Conservation (phyloP, 352 stramenopile species). For the Phytopythium montanum region DNA sequence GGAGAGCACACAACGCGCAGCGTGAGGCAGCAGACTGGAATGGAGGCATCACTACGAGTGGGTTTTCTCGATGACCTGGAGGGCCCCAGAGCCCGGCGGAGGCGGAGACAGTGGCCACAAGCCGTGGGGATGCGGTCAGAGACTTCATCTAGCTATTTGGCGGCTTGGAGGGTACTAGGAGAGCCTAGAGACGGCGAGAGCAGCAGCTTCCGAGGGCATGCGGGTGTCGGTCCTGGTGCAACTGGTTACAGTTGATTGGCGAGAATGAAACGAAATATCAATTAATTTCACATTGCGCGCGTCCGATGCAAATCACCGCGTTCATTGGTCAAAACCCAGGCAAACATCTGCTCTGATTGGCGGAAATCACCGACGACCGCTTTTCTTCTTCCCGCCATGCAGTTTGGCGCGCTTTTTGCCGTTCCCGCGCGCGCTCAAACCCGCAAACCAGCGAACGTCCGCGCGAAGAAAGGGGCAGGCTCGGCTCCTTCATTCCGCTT, state of each 20-base stretch:
- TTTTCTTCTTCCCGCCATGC: neutral
- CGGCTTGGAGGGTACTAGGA: neutral
- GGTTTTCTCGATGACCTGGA: neutral
- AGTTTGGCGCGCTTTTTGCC: slow-evolving; percentile 1
- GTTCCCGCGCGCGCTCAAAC: slow-evolving; percentile 1
- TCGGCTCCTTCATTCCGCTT: neutral
- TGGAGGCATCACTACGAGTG: neutral
- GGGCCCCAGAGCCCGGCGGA: neutral
- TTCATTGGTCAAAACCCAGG: neutral
- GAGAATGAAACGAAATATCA: neutral
- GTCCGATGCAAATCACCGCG: neutral
- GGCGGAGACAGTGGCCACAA: neutral
- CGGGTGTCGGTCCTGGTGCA: neutral
- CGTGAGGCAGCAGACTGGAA: neutral
- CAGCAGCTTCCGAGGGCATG: neutral
- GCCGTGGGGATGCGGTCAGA: neutral
- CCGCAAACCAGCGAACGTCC: neutral
- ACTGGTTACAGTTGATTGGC: neutral
- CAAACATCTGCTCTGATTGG: slow-evolving; percentile 3
- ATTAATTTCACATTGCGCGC: neutral
- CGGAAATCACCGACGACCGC: neutral
- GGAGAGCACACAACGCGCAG: neutral
- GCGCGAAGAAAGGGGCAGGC: neutral
- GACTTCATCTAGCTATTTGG: neutral
- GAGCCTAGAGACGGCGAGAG: neutral